Evolutionary conservation across 2,329 filamentous ascomycete species (phyloP).

Genomic region (Daldinia sp.): DNA sequence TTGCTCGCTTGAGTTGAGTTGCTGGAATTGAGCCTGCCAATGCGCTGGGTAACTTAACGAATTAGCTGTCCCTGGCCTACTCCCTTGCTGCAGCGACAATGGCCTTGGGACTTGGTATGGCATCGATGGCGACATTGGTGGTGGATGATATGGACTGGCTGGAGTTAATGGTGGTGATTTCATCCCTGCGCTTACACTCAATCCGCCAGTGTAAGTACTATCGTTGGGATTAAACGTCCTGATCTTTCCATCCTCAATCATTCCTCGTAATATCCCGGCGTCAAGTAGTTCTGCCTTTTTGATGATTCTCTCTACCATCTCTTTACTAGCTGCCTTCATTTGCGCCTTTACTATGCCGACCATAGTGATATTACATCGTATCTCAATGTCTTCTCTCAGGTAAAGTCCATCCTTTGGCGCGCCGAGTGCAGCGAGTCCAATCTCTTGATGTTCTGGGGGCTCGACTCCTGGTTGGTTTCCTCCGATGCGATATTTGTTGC

Average conservation of each 20-base stretch:
- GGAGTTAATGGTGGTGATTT: conserved; percentile 49
- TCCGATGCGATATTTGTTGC: conserved; percentile 75
- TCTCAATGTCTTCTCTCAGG: conserved; percentile 77
- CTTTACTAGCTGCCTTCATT: conserved; percentile 73
- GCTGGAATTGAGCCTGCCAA: conserved; percentile 48
- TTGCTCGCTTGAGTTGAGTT: conserved; percentile 39
- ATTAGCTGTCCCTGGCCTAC: conserved; percentile 52
- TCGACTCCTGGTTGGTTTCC: conserved; percentile 77
- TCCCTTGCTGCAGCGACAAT: conserved; percentile 51
- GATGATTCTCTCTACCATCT: conserved; percentile 76
- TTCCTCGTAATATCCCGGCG: conserved; percentile 72
- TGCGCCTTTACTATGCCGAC: conserved; percentile 75
- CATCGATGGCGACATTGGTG: conserved; percentile 52
- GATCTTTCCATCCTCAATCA: conserved; percentile 74
- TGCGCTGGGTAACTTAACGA: conserved; percentile 48
- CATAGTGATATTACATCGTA: conserved; percentile 75
- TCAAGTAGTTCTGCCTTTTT: conserved; percentile 79
- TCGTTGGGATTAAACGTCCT: conserved; percentile 67
- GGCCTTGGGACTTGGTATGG: conserved; percentile 59
- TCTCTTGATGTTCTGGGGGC: conserved; percentile 69
- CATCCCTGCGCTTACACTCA: conserved; percentile 36
- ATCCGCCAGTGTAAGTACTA: conserved; percentile 45
- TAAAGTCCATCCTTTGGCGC: conserved; percentile 75
- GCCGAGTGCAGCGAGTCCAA: conserved; percentile 69
- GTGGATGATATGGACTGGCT: conserved; percentile 41